Evolutionary conservation across 495 filamentous ascomycete species (phyloP).

Genomic region (Ramalina peruviana): DNA sequence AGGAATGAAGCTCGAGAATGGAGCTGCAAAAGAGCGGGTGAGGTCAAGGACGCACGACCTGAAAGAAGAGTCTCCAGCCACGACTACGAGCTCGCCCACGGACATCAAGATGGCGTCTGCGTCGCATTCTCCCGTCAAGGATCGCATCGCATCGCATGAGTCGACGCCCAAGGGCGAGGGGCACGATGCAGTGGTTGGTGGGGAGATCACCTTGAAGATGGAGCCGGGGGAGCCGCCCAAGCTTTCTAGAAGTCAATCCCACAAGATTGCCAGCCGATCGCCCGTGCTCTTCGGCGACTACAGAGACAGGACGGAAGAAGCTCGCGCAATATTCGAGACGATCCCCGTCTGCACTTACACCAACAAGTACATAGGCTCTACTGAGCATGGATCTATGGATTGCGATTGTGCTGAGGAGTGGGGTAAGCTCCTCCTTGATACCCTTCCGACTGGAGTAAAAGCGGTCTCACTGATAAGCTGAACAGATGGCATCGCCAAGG

Average conservation of each 20-base stretch:
- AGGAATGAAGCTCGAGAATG: slow-evolving; percentile 13
- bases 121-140: slow-evolving; percentile 30
- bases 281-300: slow-evolving; percentile 54
- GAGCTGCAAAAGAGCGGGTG: neutral
- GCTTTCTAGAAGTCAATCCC: slow-evolving; percentile 57
- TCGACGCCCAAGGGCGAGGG: slow-evolving; percentile 26
- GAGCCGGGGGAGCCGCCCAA: slow-evolving; percentile 59
- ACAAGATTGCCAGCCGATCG: slow-evolving; percentile 47
- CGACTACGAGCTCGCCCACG: slow-evolving; percentile 14
- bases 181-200: slow-evolving; percentile 35
- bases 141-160: slow-evolving; percentile 19
- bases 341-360: slow-evolving; percentile 77
- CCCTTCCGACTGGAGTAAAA: neutral
- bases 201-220: slow-evolving; percentile 47
- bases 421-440: slow-evolving; percentile 51
- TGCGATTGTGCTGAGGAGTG: slow-evolving; percentile 94
- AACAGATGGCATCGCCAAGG: slow-evolving; percentile 43
- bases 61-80: slow-evolving; percentile 8
- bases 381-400: slow-evolving; percentile 74
- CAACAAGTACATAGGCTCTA: slow-evolving; percentile 75
- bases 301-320: slow-evolving; percentile 60
- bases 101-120: slow-evolving; percentile 15
- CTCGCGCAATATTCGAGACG: slow-evolving; percentile 60
- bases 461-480: slow-evolving; percentile 11
- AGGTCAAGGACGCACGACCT: slow-evolving; percentile 1